phyloP scores from a whole-genome alignment of 2,329 filamentous ascomycete genomes.

The Hypoxylon sp. region DNA sequence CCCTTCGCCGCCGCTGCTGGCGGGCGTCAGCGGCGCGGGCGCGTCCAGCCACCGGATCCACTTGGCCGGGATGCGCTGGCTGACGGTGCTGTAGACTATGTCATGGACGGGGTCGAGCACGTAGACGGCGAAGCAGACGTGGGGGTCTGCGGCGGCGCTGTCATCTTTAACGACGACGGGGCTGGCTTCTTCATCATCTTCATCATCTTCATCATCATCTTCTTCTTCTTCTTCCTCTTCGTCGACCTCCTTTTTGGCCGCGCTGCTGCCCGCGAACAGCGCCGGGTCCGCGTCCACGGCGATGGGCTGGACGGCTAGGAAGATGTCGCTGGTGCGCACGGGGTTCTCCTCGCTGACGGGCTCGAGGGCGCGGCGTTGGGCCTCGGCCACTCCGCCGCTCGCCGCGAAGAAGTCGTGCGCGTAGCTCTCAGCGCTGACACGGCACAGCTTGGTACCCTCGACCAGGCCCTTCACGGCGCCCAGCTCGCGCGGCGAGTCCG shows the following conservation, averaged over 20 bases:
- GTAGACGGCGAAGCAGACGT: slow-evolving; percentile 80
- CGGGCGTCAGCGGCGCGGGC: slow-evolving; percentile 67
- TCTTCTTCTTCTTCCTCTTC: slow-evolving; percentile 68
- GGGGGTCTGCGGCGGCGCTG: slow-evolving; percentile 66
- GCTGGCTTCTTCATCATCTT: too few species aligned
- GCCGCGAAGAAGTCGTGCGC: slow-evolving; percentile 84
- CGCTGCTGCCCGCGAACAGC: slow-evolving; percentile 73
- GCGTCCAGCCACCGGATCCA: slow-evolving; percentile 96
- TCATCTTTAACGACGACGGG: slow-evolving; percentile 65
- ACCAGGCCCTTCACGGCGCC: slow-evolving; percentile 82
- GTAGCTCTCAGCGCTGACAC: slow-evolving; percentile 89
- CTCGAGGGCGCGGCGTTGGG: slow-evolving; percentile 82
- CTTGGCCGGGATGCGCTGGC: slow-evolving; percentile 82
- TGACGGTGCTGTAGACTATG: slow-evolving; percentile 85
- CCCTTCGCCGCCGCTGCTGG: slow-evolving; percentile 63
- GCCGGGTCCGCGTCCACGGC: slow-evolving; percentile 71
- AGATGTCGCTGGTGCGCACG: slow-evolving; percentile 92
- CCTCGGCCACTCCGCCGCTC: slow-evolving; percentile 82
- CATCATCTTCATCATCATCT: too few species aligned
- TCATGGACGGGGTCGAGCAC: slow-evolving; percentile 90
- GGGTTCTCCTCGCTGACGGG: slow-evolving; percentile 86
- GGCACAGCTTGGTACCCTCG: slow-evolving; percentile 91
- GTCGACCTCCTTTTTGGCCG: slow-evolving; percentile 65
- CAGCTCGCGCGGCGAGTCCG: slow-evolving; percentile 76
- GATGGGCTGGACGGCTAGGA: slow-evolving; percentile 93